These are phyloP conservation scores for Beauveria scarabaeidicola DNA, from an alignment of 2,329 filamentous ascomycete genomes.

Conservation along the genomic window DNA sequence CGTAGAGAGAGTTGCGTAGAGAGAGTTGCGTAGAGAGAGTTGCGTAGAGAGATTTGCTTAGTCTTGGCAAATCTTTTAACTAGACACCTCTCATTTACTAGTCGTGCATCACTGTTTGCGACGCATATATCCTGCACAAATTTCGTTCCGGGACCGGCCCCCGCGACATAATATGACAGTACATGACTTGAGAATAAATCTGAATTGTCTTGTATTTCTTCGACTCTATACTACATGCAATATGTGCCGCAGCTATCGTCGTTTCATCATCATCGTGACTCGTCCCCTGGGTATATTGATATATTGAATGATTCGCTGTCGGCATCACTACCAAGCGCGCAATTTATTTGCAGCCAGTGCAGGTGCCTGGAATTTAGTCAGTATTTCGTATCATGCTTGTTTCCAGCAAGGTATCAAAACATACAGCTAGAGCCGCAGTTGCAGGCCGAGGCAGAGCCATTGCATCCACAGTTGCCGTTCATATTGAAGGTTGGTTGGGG, in stretches of 20 bases:
- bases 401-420: background rate
- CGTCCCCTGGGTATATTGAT: slow-evolving; percentile 1
- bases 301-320: background rate
- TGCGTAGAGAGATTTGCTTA: too few relatives aligned
- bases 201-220: too few relatives aligned
- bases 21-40: too few relatives aligned
- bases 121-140: too few relatives aligned
- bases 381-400: background rate
- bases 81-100: too few relatives aligned
- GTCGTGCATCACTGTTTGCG: too few relatives aligned
- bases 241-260: background rate
- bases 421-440: slow-evolving; percentile 12
- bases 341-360: slow-evolving; percentile 11
- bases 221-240: too few relatives aligned
- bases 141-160: too few relatives aligned
- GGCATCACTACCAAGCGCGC: background rate
- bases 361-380: slow-evolving; percentile 1
- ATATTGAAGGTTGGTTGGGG: slow-evolving; percentile 7
- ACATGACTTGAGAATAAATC: too few relatives aligned
- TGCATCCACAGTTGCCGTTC: slow-evolving; percentile 12
- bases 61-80: too few relatives aligned
- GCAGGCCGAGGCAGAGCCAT: slow-evolving; percentile 12
- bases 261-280: background rate
- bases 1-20: too few relatives aligned
- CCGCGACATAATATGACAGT: too few relatives aligned